Percentiles rank a stretch among this genome's conserved stretches.
Conservation (phyloP, 2,329 filamentous ascomycete species). For the Beauveria sp. region DNA sequence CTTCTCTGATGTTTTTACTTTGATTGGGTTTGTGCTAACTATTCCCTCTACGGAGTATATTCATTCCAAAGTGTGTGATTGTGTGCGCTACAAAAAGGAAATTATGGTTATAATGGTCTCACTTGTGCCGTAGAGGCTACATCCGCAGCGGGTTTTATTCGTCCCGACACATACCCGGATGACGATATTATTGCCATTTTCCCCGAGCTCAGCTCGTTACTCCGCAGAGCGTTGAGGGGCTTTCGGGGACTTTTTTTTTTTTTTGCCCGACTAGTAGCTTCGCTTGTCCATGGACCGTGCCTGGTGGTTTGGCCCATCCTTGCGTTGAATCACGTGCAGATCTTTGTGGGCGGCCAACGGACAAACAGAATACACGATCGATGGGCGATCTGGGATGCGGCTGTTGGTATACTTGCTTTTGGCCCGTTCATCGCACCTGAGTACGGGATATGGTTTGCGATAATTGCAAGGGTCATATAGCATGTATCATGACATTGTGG, state of each 20-base stretch:
- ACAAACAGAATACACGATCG: not conserved
- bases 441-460: not conserved
- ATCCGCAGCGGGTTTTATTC: not conserved
- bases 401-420: not conserved
- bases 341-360: not conserved
- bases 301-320: not conserved
- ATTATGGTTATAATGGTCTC: too few species aligned
- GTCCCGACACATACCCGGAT: not conserved
- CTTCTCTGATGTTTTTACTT: too few species aligned
- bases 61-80: too few species aligned
- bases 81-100: too few species aligned
- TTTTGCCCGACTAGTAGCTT: not conserved
- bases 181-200: not conserved
- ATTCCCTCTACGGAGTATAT: too few species aligned
- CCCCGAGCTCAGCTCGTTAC: not conserved
- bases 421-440: too few species aligned
- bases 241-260: not conserved
- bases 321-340: not conserved
- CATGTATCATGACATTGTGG: not conserved
- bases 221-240: not conserved
- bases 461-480: not conserved
- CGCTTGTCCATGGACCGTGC: not conserved
- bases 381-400: not conserved
- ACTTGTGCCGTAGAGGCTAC: not conserved
- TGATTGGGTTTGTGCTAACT: too few species aligned